Evolutionary conservation across 805 yeast species (phyloP), one percentile per base, ranked within the genome.

Genomic region (Pichia nanzhaoensis): DNA sequence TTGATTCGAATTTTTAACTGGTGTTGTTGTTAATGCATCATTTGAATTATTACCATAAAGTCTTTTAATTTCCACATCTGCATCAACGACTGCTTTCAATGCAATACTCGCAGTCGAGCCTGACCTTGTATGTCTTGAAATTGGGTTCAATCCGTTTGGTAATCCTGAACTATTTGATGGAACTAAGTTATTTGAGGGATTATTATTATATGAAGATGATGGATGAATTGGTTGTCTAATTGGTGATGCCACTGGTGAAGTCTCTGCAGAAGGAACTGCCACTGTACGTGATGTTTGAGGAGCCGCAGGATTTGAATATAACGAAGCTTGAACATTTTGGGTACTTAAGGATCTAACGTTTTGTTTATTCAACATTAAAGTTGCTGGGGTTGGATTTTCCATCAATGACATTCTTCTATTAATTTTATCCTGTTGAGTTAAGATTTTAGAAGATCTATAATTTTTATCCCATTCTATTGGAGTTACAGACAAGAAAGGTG

Each of bases 391-490:
- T 21, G 73, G 69, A 5, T 67, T 66, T 50, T 71, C 75, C 62
- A 71, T 70, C 27, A 71, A 54, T 2, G 76, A 71, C 43, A 65
- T 65, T 55, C 76, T 64, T 48, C 66, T 57, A 43, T 56, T 60
- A 7, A 55, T 47, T 39, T 54, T 60, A 21, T 61, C 65, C 30
- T 53, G 54, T 20, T 53, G 54, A 7, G 46, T 40, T 14, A 51
- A 13, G 16, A 50, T 39, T 46, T 54, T 49, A 19, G 78, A 65
- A 51, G 71, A 67, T 45, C 76, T 67, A 58, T 74, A 70, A 44
- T 70, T 68, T 45, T 70, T 70, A 61, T 91, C 98, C 97, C 97
- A 93, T 60, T 91, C 96, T 3, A 76, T 73, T 35, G 96, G 95
- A 17, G 91, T 77, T 27, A 89, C 83, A 0, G 93, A 78, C 52